Evolutionary conservation across 352 stramenopile species (phyloP).

Genomic region (Pythium scleroteichum): DNA sequence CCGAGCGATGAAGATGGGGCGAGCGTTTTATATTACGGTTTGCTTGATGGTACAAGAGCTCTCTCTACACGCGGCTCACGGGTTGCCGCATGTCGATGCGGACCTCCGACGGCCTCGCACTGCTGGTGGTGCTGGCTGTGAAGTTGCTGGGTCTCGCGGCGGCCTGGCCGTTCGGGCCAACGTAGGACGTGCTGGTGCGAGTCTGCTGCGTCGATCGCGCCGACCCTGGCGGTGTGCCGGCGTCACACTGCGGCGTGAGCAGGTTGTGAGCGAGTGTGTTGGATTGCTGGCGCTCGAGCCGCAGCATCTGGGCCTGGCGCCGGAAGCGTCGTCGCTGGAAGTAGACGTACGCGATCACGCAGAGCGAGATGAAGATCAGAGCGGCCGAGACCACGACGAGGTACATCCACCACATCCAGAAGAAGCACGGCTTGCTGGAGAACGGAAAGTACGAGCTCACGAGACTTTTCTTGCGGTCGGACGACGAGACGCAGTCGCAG

Average conservation of each 20-base stretch:
- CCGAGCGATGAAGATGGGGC: no score
- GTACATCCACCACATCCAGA: conserved; percentile 90
- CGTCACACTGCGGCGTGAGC: conserved; percentile 35
- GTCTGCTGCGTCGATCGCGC: background rate
- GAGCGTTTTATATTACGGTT: no score
- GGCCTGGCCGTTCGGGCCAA: conserved; percentile 1
- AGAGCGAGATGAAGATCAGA: conserved; percentile 53
- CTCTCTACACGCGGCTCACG: background rate
- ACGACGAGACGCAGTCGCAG: conserved; percentile 66
- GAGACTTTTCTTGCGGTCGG: conserved; percentile 60
- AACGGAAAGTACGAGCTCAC: conserved; percentile 64
- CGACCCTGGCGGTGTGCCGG: conserved; percentile 14
- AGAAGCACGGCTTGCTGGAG: conserved; percentile 74
- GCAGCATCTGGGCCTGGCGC: conserved; percentile 40
- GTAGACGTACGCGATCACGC: conserved; percentile 51
- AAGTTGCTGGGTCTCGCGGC: conserved; percentile 3
- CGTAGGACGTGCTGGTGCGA: background rate
- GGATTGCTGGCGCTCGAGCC: conserved; percentile 42
- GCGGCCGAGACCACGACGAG: conserved; percentile 60
- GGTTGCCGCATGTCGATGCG: conserved; percentile 14
- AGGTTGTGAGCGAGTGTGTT: conserved; percentile 44
- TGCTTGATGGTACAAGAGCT: no score
- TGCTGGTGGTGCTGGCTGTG: conserved; percentile 16
- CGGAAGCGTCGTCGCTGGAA: conserved; percentile 54
- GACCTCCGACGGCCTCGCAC: conserved; percentile 20